Conservation (phyloP, 192 early-diverging fungal species). For the Phycomyces nitens region DNA sequence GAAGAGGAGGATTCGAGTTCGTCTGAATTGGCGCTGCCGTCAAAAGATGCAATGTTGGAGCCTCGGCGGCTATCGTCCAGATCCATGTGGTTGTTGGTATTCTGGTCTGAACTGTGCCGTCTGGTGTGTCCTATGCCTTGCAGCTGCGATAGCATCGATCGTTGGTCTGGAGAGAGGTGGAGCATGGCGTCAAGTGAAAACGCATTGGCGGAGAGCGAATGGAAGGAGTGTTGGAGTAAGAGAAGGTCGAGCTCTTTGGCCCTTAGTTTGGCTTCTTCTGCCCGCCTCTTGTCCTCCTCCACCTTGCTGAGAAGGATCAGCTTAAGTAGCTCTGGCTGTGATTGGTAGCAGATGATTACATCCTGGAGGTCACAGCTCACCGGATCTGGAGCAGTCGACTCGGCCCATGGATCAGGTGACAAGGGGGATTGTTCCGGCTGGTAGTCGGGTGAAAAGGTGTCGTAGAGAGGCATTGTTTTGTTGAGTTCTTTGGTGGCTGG, state of each 20-base stretch:
- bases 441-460: background rate
- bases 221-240: slow-evolving; percentile 29
- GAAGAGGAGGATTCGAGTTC: slow-evolving; percentile 8
- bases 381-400: slow-evolving; percentile 4
- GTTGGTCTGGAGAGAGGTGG: no score
- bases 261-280: slow-evolving; percentile 53
- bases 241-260: slow-evolving; percentile 47
- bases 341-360: slow-evolving; percentile 42
- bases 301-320: slow-evolving; percentile 53
- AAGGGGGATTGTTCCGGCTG: slow-evolving; percentile 1
- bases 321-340: slow-evolving; percentile 49
- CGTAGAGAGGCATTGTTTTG: slow-evolving; percentile 11
- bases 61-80: slow-evolving; percentile 7
- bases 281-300: slow-evolving; percentile 52
- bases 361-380: slow-evolving; percentile 44
- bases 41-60: slow-evolving; percentile 17
- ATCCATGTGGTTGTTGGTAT: slow-evolving; percentile 1
- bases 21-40: slow-evolving; percentile 20
- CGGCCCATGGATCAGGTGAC: background rate
- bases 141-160: background rate
- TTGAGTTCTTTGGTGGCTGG: background rate
- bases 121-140: background rate
- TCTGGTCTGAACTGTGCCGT: slow-evolving; percentile 5
- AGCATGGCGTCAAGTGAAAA: no score
- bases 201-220: background rate